These are phyloP conservation scores for Ceratobasidium sp. DNA, from an alignment of 1,284 basidiomycete species.

Conservation along the genomic window DNA sequence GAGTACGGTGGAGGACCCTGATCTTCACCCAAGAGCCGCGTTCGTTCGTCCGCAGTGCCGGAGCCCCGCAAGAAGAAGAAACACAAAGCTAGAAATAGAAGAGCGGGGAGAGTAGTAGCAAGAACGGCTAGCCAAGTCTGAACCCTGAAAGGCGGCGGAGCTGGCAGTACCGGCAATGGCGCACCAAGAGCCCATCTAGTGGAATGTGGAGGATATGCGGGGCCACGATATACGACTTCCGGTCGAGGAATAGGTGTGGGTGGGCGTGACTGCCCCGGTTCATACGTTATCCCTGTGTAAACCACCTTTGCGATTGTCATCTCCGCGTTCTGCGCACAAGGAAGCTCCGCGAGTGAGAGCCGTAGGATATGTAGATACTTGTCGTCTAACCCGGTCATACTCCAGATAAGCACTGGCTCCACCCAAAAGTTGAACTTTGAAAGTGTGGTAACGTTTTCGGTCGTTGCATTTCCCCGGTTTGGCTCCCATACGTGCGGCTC, in stretches of 20 bases:
- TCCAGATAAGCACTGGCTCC: slow-evolving; percentile 29
- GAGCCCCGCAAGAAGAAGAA: not conserved
- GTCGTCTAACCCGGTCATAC: slow-evolving; percentile 28
- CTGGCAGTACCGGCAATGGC: not conserved
- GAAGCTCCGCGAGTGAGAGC: slow-evolving; percentile 6
- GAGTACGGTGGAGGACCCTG: not conserved
- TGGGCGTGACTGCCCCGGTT: not conserved
- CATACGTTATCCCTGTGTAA: slow-evolving; percentile 1
- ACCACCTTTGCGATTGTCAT: slow-evolving; percentile 24
- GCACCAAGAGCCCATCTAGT: not conserved
- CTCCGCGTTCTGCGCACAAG: slow-evolving; percentile 7
- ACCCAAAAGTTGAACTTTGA: not conserved
- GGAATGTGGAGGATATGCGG: slow-evolving; percentile 1
- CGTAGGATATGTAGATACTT: not conserved
- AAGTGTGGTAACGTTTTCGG: not conserved
- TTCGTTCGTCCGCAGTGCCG: not conserved
- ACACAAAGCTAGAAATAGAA: not conserved
- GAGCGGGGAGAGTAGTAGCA: not conserved
- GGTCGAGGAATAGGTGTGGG: slow-evolving; percentile 8
- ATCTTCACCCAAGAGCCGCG: not conserved
- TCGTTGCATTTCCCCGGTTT: too few relatives aligned
- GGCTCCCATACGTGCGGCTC: too few relatives aligned
- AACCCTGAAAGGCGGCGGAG: not conserved
- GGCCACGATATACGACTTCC: slow-evolving; percentile 2
- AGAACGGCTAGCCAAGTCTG: not conserved